Evolutionary conservation across 208 protist species (phyloP).

Genomic region (Acanthamoeba sp.): DNA sequence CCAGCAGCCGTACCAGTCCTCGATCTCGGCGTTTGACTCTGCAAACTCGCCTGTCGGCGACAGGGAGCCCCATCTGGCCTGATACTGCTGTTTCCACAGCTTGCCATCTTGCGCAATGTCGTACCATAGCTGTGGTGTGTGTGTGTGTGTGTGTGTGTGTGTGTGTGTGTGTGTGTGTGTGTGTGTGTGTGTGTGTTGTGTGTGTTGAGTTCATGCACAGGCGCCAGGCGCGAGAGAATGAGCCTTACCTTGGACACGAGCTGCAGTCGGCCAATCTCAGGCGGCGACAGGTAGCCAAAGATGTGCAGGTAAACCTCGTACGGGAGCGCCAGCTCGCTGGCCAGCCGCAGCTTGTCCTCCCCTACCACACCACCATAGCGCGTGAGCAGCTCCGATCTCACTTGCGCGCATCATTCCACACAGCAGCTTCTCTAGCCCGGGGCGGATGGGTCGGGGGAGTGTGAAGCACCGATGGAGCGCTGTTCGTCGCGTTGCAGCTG

Average conservation of each 20-base stretch:
- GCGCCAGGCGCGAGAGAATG: not conserved
- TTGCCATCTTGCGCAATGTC: slow-evolving; percentile 24
- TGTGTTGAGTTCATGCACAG: not conserved
- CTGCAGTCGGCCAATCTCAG: not conserved
- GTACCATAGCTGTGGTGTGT: not conserved
- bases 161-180: not conserved
- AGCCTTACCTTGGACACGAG: not conserved
- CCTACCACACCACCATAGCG: not conserved
- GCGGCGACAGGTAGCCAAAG: not conserved
- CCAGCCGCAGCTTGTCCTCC: not conserved
- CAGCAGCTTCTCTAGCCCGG: too few species aligned
- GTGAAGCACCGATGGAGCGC: not conserved
- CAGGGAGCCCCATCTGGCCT: not conserved
- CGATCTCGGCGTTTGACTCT: not conserved
- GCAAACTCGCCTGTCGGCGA: not conserved
- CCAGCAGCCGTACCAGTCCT: slow-evolving; percentile 41
- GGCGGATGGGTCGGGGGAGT: not conserved
- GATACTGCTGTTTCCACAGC: not conserved
- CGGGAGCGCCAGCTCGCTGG: not conserved
- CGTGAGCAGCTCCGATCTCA: not conserved
- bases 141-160: not conserved
- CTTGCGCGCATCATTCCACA: too few species aligned
- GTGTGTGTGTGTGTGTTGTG: not conserved
- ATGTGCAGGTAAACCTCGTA: slow-evolving; percentile 19
- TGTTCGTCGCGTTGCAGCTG: slow-evolving; percentile 34